Evolutionary conservation across 1,284 basidiomycete genomes (phyloP), one percentile per base, ranked within the genome.

Genomic region (Papiliotrema nemorosa): DNA sequence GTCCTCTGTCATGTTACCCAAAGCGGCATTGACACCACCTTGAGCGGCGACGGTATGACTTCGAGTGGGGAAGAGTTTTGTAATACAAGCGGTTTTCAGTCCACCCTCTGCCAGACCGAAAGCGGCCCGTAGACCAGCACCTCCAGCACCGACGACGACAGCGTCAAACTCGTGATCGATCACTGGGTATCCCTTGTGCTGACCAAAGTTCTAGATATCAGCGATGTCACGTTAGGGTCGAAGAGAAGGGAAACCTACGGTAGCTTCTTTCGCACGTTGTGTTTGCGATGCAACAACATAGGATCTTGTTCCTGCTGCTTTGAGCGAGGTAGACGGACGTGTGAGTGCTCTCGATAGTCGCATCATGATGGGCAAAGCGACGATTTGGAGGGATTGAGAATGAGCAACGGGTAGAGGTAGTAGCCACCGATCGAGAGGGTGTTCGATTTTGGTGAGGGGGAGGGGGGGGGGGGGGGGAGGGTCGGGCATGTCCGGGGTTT

Each of bases 1-100:
- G 71, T 97, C 92, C 77, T 97, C 92, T 13, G 91, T 94, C 90
- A 96, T 94, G 80, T 99, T 98, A 56, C 94, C 96, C 51, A 99
- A 83, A 40, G 96, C 96, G 67, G 96, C 94, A 78, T 99, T 98
- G 76, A 99, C 94, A 77, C 96, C 96, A 72, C 96, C 96, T 82
- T 97, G 94, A 49, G 96, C 96, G 57, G 96, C 96, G 62, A 98
- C 96, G 36, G 96, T 98, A 76, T 99, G 96, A 78, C 88, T 92
- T 76, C 96, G 84, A 25, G 96, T 98, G n/a, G 96, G 96, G 82
- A 98, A 98, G 22, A 98, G 83, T 78, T 98, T 98, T 64, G 94
- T 94, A 75, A 97, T 97, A 75, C 94, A 97, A 24, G 91, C 92
- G 35, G 91, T 98, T 76, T 97, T 98, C 76, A 97, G 87, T 50